Evolutionary conservation across 2,329 filamentous ascomycete genomes (phyloP).

Genomic region (Fusarium beomiforme): DNA sequence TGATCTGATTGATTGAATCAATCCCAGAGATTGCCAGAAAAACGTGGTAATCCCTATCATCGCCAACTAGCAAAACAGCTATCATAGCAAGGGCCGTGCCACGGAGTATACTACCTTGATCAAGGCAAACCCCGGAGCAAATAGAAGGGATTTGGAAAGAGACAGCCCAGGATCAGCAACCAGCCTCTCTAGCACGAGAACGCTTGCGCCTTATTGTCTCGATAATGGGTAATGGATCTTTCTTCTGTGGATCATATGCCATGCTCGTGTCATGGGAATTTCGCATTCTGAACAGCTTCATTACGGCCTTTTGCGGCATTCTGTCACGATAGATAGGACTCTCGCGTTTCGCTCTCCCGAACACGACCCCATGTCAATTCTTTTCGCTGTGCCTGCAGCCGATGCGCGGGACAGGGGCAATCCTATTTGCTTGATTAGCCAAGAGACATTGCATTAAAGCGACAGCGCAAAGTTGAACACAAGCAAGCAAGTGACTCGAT

Average conservation of each 20-base stretch:
- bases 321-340: not conserved
- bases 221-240: not conserved
- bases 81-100: constrained; percentile 20
- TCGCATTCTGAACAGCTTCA: constrained; percentile 7
- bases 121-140: constrained; percentile 18
- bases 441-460: not conserved
- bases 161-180: constrained; percentile 12
- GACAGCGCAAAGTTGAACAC: constrained; percentile 1
- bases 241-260: constrained; percentile 6
- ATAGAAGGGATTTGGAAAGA: constrained; percentile 12
- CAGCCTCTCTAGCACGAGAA: not conserved
- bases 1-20: constrained; percentile 5
- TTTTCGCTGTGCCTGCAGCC: not conserved
- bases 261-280: constrained; percentile 22
- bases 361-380: constrained; percentile 16
- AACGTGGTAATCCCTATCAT: constrained; percentile 21
- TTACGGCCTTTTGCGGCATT: not conserved
- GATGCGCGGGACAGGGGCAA: constrained; percentile 19
- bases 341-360: constrained; percentile 1
- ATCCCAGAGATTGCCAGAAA: constrained; percentile 17
- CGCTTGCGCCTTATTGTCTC: not conserved
- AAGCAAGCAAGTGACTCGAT: not conserved
- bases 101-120: constrained; percentile 21
- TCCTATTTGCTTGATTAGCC: constrained; percentile 7
- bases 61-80: constrained; percentile 3